Base-by-base conservation (phyloP, 2,329 filamentous ascomycete genomes). In the Epichloe coenophiala region DNA sequence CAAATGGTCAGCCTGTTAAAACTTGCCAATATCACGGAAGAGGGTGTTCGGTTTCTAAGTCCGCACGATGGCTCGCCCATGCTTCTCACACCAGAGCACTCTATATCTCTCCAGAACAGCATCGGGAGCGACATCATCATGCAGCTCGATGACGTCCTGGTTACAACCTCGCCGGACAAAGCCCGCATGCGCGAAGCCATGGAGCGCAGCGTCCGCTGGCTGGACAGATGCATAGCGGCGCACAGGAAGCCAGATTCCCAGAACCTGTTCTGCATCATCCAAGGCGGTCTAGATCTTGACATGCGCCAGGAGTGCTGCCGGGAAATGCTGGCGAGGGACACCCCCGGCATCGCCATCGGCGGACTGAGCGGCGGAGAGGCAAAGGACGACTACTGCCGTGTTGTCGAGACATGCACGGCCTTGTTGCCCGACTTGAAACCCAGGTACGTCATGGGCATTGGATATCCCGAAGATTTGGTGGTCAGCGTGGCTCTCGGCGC, bases 91-190 rank as follows among this genome's bases (percentile, higher is more conserved):
- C 93, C 93, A 0, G 94, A 98, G 66, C 91, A 97, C 71, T 97
- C 93, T 1, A 96, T 98, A 60, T 84, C 83, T 11, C 76, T 98
- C 3, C 93, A 98, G 65, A 97, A 98, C 68, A 91, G 85, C 50
- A 98, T 98, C 61, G 93, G 93, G 56, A 95, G 88, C 56, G 93
- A 98, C 68, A 97, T 98, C 59, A 96, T 97, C 58, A 98, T 98
- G 94, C 94, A 98, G 69, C 81, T 98, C 4, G 93, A 98, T 72
- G 94, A 98, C 67, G 94, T 98, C 13, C 85, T 98, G 48, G 91
- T 89, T 33, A 97, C 93, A 0, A 98, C 93, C 0, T 96, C 89
- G 0, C 91, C 91, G 0, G 93, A 98, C 66, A 74, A 80, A 51
- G 83, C 74, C 19, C 84, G 94, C 49, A 97, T 98, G 80, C 80